Percentiles rank a stretch among this genome's conserved stretches.
Conservation (phyloP, 129 eudicot genomes). For the Chrysanthemum lavandulifolium region DNA sequence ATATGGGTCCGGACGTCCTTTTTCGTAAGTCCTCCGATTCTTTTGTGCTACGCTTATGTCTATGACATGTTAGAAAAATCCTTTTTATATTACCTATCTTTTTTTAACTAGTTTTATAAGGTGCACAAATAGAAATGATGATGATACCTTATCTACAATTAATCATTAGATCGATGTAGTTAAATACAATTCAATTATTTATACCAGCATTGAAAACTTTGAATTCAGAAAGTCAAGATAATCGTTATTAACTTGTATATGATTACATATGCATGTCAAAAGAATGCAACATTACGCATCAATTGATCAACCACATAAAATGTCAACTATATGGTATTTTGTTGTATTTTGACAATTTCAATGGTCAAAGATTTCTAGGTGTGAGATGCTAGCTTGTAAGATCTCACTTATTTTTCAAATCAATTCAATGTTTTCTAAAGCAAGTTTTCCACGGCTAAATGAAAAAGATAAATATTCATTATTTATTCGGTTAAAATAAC, state of each 20-base stretch:
- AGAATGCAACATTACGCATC: neutral
- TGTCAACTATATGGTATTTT: neutral
- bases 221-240: too few relatives aligned
- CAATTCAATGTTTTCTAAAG: neutral
- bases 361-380: constrained; percentile 18
- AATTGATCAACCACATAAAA: neutral
- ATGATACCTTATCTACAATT: too few relatives aligned
- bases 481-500: neutral
- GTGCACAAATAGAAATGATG: too few relatives aligned
- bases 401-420: neutral
- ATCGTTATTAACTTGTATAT: neutral
- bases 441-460: neutral
- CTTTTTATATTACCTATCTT: too few relatives aligned
- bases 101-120: too few relatives aligned
- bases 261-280: neutral
- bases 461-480: neutral
- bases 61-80: too few relatives aligned
- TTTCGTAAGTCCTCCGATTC: too few relatives aligned
- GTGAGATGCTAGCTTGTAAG: constrained; percentile 8
- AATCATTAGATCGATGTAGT: too few relatives aligned
- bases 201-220: too few relatives aligned
- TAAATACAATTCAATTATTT: too few relatives aligned
- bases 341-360: constrained; percentile 12
- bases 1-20: too few relatives aligned
- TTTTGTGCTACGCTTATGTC: too few relatives aligned